A percentile compares a stretch with the other conserved stretches of the same genome.
Evolutionary conservation across 2,329 filamentous ascomycete species (phyloP).

Genomic region (Epichloe hybrida): DNA sequence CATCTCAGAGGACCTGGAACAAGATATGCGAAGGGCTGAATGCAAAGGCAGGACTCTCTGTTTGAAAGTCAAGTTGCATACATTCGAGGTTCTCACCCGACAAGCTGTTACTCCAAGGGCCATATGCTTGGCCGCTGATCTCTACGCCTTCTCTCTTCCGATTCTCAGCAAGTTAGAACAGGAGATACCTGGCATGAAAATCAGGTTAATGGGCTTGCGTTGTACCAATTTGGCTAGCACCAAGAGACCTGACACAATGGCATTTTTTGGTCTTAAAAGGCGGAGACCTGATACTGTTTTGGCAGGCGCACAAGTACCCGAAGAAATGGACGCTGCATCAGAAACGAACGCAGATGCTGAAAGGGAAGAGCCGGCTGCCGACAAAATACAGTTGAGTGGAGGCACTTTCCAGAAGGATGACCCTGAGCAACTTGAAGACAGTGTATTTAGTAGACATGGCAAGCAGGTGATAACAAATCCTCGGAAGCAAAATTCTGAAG

Average conservation of each 20-base stretch:
- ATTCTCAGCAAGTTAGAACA: constrained; percentile 76
- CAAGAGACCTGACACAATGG: constrained; percentile 62
- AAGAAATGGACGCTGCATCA: constrained; percentile 21
- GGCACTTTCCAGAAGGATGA: not conserved
- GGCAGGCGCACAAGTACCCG: constrained; percentile 8
- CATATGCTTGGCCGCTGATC: constrained; percentile 59
- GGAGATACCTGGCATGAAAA: constrained; percentile 63
- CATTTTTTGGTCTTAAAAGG: constrained; percentile 60
- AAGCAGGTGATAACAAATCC: constrained; percentile 39
- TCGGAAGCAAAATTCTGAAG: constrained; percentile 15
- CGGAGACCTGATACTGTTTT: constrained; percentile 10
- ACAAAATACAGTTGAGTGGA: constrained; percentile 17
- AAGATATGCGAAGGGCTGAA: constrained; percentile 64
- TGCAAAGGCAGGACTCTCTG: constrained; percentile 86
- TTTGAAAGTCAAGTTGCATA: constrained; percentile 87
- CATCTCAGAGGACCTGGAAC: constrained; percentile 75
- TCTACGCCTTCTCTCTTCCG: constrained; percentile 69
- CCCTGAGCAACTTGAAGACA: not conserved
- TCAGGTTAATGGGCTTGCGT: constrained; percentile 77
- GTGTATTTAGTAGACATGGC: constrained; percentile 23
- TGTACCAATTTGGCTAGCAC: constrained; percentile 80
- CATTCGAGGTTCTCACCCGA: constrained; percentile 79
- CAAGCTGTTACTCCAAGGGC: constrained; percentile 65
- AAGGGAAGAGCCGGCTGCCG: constrained; percentile 58
- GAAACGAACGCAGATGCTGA: constrained; percentile 24